A percentile compares a stretch with the other conserved stretches of the same genome.
Conservation (phyloP, 495 filamentous ascomycete species). For the Talaromyces liani region DNA sequence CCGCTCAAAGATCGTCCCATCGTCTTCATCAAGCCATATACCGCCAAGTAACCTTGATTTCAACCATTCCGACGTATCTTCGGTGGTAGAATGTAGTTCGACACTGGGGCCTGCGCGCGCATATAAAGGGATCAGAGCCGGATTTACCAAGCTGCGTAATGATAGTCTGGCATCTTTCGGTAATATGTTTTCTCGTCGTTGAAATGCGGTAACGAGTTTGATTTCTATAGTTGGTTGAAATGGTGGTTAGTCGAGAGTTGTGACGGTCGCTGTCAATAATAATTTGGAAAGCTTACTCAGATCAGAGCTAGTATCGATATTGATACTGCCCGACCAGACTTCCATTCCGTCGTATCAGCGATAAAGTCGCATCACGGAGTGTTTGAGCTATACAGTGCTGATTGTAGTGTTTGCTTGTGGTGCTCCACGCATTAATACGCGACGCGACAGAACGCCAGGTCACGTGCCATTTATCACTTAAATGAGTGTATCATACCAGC, state of each 20-base stretch:
- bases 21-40: slow-evolving; percentile 25
- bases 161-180: slow-evolving; percentile 26
- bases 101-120: slow-evolving; percentile 44
- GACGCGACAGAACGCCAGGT: slow-evolving; percentile 6
- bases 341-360: slow-evolving; percentile 3
- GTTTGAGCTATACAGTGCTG: too few species aligned
- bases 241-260: background rate
- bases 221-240: slow-evolving; percentile 19
- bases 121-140: slow-evolving; percentile 39
- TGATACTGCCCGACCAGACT: slow-evolving; percentile 10
- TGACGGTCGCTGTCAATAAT: background rate
- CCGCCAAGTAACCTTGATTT: slow-evolving; percentile 10
- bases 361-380: background rate
- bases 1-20: slow-evolving; percentile 14
- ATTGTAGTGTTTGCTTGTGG: background rate
- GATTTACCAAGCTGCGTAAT: slow-evolving; percentile 40
- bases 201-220: slow-evolving; percentile 29
- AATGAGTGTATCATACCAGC: background rate
- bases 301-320: background rate
- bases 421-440: background rate
- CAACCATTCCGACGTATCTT: slow-evolving; percentile 36
- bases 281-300: background rate
- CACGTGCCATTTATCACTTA: background rate
- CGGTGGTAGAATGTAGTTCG: slow-evolving; percentile 33
- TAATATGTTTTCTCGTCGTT: slow-evolving; percentile 28